Evolutionary conservation across 2,329 filamentous ascomycete species (phyloP), one percentile per base, ranked within the genome.

Genomic region (Pyrenophora seminiperda): DNA sequence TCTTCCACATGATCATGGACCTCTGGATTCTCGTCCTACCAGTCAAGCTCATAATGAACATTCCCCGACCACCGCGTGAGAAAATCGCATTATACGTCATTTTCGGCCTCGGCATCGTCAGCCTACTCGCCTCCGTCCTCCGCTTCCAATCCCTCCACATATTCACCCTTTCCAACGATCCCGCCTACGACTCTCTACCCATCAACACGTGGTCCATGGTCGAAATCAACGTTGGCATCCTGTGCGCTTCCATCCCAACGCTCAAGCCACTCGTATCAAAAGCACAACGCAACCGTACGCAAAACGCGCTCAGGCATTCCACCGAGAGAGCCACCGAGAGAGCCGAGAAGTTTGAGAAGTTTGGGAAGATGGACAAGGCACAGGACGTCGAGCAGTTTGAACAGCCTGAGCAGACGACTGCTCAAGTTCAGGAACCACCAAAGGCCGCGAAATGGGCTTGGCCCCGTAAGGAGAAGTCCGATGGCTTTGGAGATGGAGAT

Each of bases 141-240:
- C 20, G 77, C 70, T 14, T 67, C 65, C 43, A 76, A 70, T 47
- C 74, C 70, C 62, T 67, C 22, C 61, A 74, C 18, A 75, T 73
- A 34, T 70, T 67, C 36, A 70, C 63, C 30, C 70, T 75, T 11
- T 70, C 71, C 7, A 73, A 73, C 2, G 81, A 84, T 57, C 79
- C 82, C 42, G 79, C 79, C 43, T 84, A 79, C 84, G 91, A 93
- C 67, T 87, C 88, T 1, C 89, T 90, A 0, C 76, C 90, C n/a
- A 89, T 90, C 0, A 87, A 95, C 64, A 90, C 96, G 86, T 97
- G 91, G 92, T 92, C 89, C 17, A 89, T 88, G 27, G 84, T 97
- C 51, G 92, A 97, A 73, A 90, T 96, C 64, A 93, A 96, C 59
- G 80, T 95, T 2, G 91, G 90, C 17, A 91, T 96, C 59, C 86